Evolutionary conservation across 1,139 yeast species (phyloP).

Genomic region (Fermentozyma sake): DNA sequence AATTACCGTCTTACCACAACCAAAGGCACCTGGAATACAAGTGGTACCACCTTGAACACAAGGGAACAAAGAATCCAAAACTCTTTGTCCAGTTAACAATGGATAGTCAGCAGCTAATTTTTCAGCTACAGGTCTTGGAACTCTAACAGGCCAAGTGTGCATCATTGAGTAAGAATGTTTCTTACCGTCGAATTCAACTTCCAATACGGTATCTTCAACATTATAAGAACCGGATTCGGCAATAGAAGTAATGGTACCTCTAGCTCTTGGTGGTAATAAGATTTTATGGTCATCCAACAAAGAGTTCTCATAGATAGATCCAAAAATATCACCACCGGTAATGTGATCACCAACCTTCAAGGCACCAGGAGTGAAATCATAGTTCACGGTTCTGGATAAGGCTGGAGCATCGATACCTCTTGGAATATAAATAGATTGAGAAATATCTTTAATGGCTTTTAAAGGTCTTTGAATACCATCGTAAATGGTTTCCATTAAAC

Average conservation of each 20-base stretch:
- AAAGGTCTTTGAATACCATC: conserved; percentile 99
- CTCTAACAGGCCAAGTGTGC: conserved; percentile 99
- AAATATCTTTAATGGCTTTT: conserved; percentile 78
- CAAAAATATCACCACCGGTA: conserved; percentile 97
- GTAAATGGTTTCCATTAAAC: conserved; percentile 96
- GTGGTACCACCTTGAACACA: conserved; percentile 99
- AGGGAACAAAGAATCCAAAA: conserved; percentile 93
- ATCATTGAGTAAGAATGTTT: conserved; percentile 82
- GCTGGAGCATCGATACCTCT: conserved; percentile 98
- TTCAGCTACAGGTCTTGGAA: conserved; percentile 96
- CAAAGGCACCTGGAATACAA: conserved; percentile 99
- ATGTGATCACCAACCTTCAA: conserved; percentile 94
- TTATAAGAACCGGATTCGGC: conserved; percentile 89
- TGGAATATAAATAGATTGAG: conserved; percentile 94
- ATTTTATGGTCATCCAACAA: conserved; percentile 89
- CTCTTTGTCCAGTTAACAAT: conserved; percentile 97
- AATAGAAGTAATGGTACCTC: conserved; percentile 90
- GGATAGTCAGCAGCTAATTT: conserved; percentile 92
- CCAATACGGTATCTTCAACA: conserved; percentile 83
- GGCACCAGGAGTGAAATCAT: conserved; percentile 79
- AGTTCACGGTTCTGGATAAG: conserved; percentile 71
- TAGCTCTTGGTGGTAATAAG: conserved; percentile 93
- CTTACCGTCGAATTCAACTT: conserved; percentile 91
- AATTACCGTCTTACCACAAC: conserved; percentile 98
- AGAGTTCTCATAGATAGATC: conserved; percentile 90